Conservation (phyloP, 768 basidiomycete genomes). For the Hemileccinum rubropunctum region DNA sequence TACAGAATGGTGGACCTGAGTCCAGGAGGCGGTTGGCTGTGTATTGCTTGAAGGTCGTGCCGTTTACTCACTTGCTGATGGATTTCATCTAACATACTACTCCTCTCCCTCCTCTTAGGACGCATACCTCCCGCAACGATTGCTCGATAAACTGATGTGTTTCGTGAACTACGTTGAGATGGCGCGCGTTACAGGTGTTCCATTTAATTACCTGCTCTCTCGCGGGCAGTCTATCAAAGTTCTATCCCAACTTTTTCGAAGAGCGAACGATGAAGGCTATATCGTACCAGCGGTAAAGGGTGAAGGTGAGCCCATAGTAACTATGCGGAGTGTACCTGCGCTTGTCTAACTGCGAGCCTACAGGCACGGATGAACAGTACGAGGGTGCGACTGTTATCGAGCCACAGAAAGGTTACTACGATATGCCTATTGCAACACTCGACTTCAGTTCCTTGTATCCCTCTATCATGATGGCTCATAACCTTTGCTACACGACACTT, state of each 20-base stretch:
- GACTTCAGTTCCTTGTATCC: slow-evolving; percentile 99
- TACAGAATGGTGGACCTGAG: slow-evolving; percentile 96
- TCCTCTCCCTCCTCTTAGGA: slow-evolving; percentile 53
- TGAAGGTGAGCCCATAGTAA: slow-evolving; percentile 56
- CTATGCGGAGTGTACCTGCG: neutral
- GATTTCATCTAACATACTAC: slow-evolving; percentile 1
- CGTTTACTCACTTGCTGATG: neutral
- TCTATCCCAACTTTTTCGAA: slow-evolving; percentile 90
- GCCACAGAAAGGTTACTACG: slow-evolving; percentile 93
- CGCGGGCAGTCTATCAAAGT: slow-evolving; percentile 99
- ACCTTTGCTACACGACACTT: slow-evolving; percentile 97
- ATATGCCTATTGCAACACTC: slow-evolving; percentile 93
- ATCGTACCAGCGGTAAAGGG: slow-evolving; percentile 81
- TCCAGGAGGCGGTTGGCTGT: slow-evolving; percentile 90
- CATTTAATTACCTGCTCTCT: slow-evolving; percentile 92
- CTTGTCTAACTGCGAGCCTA: neutral
- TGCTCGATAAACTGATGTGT: slow-evolving; percentile 98
- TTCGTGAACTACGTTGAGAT: slow-evolving; percentile 98
- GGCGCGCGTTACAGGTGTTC: slow-evolving; percentile 99
- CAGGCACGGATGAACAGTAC: slow-evolving; percentile 93
- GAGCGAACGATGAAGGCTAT: slow-evolving; percentile 89
- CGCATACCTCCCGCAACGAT: slow-evolving; percentile 93
- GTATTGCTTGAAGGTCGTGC: slow-evolving; percentile 88
- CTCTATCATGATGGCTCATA: slow-evolving; percentile 99
- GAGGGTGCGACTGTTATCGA: slow-evolving; percentile 99